Percentiles rank a stretch among this genome's conserved stretches.
Conservation (phyloP, 345 rosid genomes). For the Noccaea bulbosa region DNA sequence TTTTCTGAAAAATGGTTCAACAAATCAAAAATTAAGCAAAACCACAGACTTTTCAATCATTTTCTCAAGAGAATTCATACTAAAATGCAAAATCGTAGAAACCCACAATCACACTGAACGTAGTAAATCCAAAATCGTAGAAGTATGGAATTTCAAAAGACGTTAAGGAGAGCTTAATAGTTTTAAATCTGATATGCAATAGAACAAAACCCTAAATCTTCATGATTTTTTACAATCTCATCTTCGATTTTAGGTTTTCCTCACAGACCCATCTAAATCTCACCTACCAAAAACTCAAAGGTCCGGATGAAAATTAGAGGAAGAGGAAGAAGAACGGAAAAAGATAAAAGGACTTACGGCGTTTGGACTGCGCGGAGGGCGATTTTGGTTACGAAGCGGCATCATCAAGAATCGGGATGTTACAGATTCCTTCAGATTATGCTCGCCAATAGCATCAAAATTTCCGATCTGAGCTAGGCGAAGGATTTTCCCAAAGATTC, state of each 20-base stretch:
- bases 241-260: neutral
- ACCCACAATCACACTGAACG: neutral
- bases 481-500: neutral
- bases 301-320: too few relatives aligned
- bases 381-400: constrained; percentile 42
- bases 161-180: too few relatives aligned
- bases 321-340: neutral
- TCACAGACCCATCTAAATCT: neutral
- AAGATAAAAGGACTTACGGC: constrained; percentile 21
- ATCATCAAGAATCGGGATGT: constrained; percentile 12
- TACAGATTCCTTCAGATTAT: constrained; percentile 1
- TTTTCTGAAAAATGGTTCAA: constrained; percentile 52
- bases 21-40: constrained; percentile 10
- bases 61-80: neutral
- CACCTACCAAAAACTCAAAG: neutral
- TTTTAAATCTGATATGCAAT: too few relatives aligned
- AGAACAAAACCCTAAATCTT: constrained; percentile 3
- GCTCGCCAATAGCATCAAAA: neutral
- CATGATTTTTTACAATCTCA: neutral
- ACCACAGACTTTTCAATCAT: neutral
- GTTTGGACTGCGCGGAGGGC: constrained; percentile 34
- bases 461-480: constrained; percentile 2
- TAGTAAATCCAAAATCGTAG: too few relatives aligned
- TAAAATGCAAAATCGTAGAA: neutral
- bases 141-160: too few relatives aligned